Conservation (phyloP, 139 green algal species). For the Tetraselmis striata region DNA sequence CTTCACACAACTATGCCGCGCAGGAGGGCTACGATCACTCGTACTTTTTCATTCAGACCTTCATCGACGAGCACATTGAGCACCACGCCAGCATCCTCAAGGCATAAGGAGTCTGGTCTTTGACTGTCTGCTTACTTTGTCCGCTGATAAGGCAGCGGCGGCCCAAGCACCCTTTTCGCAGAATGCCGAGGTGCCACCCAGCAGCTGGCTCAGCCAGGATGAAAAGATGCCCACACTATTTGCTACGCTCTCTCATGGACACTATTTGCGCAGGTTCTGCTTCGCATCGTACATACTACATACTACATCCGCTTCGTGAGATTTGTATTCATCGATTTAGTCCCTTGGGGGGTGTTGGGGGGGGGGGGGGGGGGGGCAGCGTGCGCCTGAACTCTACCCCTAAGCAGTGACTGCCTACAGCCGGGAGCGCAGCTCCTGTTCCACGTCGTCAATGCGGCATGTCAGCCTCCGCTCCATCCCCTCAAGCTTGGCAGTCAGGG, state of each 20-base stretch:
- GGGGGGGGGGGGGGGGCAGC: background rate
- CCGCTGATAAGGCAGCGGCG: too few relatives aligned
- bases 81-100: conserved; percentile 70
- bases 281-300: too few relatives aligned
- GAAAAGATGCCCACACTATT: too few relatives aligned
- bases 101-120: background rate
- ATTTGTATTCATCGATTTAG: too few relatives aligned
- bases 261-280: background rate
- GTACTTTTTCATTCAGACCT: conserved; percentile 92
- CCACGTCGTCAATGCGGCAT: background rate
- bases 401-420: background rate
- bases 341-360: too few relatives aligned
- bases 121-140: background rate
- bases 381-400: too few relatives aligned
- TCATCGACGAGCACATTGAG: conserved; percentile 86
- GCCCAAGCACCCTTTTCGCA: too few relatives aligned
- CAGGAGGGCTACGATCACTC: conserved; percentile 90
- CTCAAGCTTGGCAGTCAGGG: background rate
- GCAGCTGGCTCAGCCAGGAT: too few relatives aligned
- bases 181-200: too few relatives aligned
- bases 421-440: background rate
- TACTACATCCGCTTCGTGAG: too few relatives aligned
- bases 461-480: background rate
- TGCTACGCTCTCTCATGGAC: background rate
- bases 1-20: too few relatives aligned